Conservation (phyloP, 2,329 filamentous ascomycete genomes). For the Cadophora gregata region DNA sequence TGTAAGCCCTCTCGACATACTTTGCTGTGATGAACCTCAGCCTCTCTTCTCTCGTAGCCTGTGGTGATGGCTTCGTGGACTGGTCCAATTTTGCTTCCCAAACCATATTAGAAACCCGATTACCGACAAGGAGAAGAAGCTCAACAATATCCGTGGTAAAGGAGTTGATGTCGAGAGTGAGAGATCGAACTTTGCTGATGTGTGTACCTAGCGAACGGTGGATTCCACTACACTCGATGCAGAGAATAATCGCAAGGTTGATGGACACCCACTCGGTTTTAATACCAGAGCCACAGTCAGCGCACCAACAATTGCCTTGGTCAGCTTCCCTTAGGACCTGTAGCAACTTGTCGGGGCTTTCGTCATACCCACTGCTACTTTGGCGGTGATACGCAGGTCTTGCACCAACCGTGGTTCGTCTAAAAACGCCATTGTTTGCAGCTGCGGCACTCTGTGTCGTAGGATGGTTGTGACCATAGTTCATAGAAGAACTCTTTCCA, state of each 20-base stretch:
- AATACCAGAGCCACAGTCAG: conserved; percentile 87
- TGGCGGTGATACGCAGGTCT: conserved; percentile 75
- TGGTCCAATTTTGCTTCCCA: conserved; percentile 89
- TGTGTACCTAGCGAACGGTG: conserved; percentile 96
- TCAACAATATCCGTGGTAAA: conserved; percentile 98
- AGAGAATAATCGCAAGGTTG: conserved; percentile 93
- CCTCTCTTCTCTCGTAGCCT: conserved; percentile 86
- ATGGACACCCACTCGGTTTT: conserved; percentile 99
- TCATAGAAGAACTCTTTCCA: conserved; percentile 82
- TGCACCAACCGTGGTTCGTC: conserved; percentile 90
- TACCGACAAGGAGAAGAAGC: conserved; percentile 87
- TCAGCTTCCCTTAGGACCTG: conserved; percentile 89
- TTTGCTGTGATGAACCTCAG: conserved; percentile 96
- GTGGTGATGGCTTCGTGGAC: conserved; percentile 71
- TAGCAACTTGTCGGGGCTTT: conserved; percentile 83
- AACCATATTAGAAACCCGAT: conserved; percentile 93
- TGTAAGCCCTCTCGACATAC: conserved; percentile 83
- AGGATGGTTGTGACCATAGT: conserved; percentile 51
- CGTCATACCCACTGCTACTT: conserved; percentile 75
- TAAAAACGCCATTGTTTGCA: conserved; percentile 62
- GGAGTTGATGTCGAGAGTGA: conserved; percentile 93
- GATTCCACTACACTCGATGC: conserved; percentile 97
- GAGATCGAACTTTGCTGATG: conserved; percentile 94
- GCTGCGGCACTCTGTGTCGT: conserved; percentile 55
- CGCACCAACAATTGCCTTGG: conserved; percentile 91